Base-by-base conservation (phyloP, 495 filamentous ascomycete species). In the Neurospora sp. region DNA sequence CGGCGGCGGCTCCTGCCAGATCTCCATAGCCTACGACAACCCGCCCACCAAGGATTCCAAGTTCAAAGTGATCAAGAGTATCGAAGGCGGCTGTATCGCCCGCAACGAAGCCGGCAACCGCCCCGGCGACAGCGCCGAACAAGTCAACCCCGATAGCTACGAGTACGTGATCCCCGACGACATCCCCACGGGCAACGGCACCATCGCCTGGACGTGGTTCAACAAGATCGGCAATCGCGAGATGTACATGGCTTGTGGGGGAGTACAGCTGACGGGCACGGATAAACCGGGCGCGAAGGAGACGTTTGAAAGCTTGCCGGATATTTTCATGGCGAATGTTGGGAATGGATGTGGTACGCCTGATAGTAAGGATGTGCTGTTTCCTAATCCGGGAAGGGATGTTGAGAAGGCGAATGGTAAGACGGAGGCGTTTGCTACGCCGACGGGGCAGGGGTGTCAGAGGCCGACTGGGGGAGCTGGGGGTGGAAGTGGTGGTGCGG, bases 171-270 rank as follows among this genome's bases (percentile, higher is more conserved):
- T 93, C 65, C 90, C 90, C 2, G 79, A 83, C 20, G 83, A 81
- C 17, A 76, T 91, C 17, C 83, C 83, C 7, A 83, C 85, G 39
- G 90, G 90, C 10, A 83, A 86, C 68, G 91, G 90, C n/a, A 88
- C 89, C 1, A 85, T 97, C 44, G 89, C 91, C 7, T 97, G 92
- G 85, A 91, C 91, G 14, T 97, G 94, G 94, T 94, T 92, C 86
- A 97, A 97, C 86, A 90, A 90, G 73, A 81, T 94, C 68, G 93
- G 93, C 70, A 92, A 94, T 80, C 86, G 92, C 12, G 94, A 97
- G 79, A 90, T 96, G 89, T 97, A 97, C 86, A 95, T 94, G 93
- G 92, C 93, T 84, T 97, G 94, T 73, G 90, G 89, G 5, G 87
- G 90, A 35, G 85, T 95, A n/a, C 87, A 85, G 14, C 86, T 97